Conservation (phyloP, 371 early-diverging fungal species). For the Rhizopus delemar region DNA sequence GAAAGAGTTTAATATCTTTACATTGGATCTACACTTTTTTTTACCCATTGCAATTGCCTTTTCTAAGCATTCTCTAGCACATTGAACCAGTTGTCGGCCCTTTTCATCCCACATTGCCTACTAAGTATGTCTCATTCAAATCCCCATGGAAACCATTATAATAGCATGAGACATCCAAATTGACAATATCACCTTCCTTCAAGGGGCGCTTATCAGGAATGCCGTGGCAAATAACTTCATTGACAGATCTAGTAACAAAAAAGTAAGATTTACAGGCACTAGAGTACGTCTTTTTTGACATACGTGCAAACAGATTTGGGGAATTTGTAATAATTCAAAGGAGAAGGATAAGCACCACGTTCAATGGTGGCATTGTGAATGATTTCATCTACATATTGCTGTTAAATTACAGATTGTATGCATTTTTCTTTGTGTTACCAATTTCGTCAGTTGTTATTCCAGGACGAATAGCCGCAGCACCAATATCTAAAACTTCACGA, state of each 20-base stretch:
- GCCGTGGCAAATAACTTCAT: constrained; percentile 85
- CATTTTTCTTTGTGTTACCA: constrained; percentile 28
- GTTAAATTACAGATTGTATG: background rate
- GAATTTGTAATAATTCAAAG: constrained; percentile 91
- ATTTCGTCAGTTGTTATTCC: constrained; percentile 95
- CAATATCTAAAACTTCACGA: constrained; percentile 86
- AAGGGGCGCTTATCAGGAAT: constrained; percentile 88
- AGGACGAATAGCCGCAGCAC: constrained; percentile 73
- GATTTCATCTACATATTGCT: constrained; percentile 60
- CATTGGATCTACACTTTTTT: background rate
- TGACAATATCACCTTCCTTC: constrained; percentile 91
- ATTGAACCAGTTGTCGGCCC: constrained; percentile 75
- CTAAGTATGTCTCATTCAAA: constrained; percentile 84
- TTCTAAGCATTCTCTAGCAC: constrained; percentile 80
- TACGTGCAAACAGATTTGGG: constrained; percentile 93
- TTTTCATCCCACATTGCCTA: constrained; percentile 86
- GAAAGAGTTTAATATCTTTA: background rate
- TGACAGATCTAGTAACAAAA: constrained; percentile 47
- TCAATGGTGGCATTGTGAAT: constrained; percentile 89
- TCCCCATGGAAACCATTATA: constrained; percentile 93
- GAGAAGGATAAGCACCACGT: constrained; percentile 91
- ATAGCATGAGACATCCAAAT: constrained; percentile 87
- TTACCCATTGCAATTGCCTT: constrained; percentile 85
- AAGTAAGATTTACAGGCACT: background rate
- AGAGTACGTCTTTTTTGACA: background rate